phyloP scores from a whole-genome alignment of 805 yeast species.

The Hemisphaericaspora nanyangensis region DNA sequence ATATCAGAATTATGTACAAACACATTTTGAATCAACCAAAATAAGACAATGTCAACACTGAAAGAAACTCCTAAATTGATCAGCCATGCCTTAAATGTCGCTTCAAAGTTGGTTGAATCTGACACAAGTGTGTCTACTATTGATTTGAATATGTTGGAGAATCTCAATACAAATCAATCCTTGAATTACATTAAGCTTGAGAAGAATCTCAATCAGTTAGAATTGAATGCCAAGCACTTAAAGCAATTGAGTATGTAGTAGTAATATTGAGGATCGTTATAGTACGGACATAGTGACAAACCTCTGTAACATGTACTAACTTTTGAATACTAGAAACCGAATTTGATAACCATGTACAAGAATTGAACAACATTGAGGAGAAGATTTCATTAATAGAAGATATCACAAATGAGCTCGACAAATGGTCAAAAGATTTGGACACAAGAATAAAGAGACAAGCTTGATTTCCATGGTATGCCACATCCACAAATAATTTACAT shows the following conservation, averaged over 20 bases:
- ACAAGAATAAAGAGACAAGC: constrained; percentile 6
- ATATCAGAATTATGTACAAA: no score
- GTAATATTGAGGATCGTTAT: neutral
- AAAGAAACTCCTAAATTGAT: constrained; percentile 26
- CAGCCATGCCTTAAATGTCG: constrained; percentile 25
- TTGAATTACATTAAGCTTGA: constrained; percentile 46
- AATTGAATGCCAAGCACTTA: constrained; percentile 34
- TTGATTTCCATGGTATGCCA: no score
- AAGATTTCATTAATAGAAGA: constrained; percentile 40
- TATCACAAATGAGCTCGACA: constrained; percentile 55
- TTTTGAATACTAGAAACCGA: constrained; percentile 18
- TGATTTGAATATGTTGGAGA: constrained; percentile 48
- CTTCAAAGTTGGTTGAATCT: constrained; percentile 31
- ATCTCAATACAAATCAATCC: constrained; percentile 56
- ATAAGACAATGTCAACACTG: constrained; percentile 20
- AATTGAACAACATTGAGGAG: constrained; percentile 26
- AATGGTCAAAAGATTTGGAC: constrained; percentile 55
- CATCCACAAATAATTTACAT: neutral
- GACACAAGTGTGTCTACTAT: constrained; percentile 41
- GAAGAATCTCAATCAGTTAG: constrained; percentile 39
- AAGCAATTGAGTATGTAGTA: constrained; percentile 18
- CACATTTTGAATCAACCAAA: no score
- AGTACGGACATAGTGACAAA: no score
- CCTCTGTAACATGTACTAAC: constrained; percentile 8
- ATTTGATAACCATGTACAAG: constrained; percentile 17